A percentile compares a stretch with the other conserved stretches of the same genome.
phyloP scores from a whole-genome alignment of 2,329 filamentous ascomycete genomes.

The Berkeleyomyces rouxiae region DNA sequence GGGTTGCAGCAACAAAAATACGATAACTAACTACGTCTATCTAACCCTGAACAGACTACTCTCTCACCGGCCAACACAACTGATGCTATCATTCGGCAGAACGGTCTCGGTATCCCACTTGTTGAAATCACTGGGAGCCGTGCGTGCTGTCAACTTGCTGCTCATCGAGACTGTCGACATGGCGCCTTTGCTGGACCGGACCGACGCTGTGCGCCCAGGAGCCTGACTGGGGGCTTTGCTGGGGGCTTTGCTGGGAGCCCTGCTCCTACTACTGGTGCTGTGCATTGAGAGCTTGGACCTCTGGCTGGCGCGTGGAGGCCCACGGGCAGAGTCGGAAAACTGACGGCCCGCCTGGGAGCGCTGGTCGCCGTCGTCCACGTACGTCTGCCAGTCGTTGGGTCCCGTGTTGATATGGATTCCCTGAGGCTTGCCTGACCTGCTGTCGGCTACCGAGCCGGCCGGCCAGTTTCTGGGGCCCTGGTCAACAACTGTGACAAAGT shows the following conservation, averaged over 20 bases:
- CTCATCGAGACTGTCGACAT: conserved; percentile 5
- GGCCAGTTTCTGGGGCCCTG: not conserved
- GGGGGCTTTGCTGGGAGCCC: not conserved
- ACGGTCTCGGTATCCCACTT: conserved; percentile 34
- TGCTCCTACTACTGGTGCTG: not conserved
- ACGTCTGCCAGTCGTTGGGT: not conserved
- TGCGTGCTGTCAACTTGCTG: conserved; percentile 24
- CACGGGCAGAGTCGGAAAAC: not conserved
- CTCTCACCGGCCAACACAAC: conserved; percentile 33
- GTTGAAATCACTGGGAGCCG: conserved; percentile 25
- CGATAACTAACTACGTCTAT: not conserved
- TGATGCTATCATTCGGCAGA: conserved; percentile 45
- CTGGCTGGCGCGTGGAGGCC: not conserved
- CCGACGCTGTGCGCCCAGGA: not conserved
- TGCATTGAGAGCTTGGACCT: not conserved
- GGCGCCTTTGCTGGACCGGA: not conserved
- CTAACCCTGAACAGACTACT: not conserved
- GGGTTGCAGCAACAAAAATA: no score
- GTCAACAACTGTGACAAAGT: conserved; percentile 5
- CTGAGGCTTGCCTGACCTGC: not conserved
- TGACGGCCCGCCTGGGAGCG: not conserved
- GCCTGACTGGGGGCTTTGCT: conserved; percentile 4
- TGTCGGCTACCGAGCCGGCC: not conserved
- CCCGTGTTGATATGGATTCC: conserved; percentile 6
- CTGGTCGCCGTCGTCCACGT: not conserved